A percentile compares a stretch with the other conserved stretches of the same genome.
Conservation (phyloP, 2,329 filamentous ascomycete species). For the Paecilomyces fulvus region DNA sequence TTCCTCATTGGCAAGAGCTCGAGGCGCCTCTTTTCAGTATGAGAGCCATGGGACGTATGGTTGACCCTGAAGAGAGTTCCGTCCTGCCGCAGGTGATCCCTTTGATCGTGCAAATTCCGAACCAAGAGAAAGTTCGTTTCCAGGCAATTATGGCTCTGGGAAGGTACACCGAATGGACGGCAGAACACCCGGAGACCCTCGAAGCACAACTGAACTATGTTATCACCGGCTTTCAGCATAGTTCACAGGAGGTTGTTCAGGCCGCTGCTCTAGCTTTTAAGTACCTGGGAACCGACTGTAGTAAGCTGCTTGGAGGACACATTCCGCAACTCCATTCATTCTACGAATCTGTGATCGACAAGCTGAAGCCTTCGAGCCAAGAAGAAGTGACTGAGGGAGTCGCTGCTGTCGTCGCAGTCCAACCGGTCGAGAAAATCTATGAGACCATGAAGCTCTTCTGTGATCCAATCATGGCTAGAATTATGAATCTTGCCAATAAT, state of each 20-base stretch:
- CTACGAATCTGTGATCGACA: constrained; percentile 82
- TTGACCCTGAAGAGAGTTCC: constrained; percentile 75
- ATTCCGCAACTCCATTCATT: constrained; percentile 83
- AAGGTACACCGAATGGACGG: constrained; percentile 96
- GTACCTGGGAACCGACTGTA: constrained; percentile 95
- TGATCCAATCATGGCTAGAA: constrained; percentile 74
- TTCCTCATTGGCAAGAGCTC: constrained; percentile 92
- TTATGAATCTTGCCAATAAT: constrained; percentile 80
- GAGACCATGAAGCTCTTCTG: constrained; percentile 84
- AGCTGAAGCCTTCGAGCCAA: constrained; percentile 75
- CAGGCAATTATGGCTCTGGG: constrained; percentile 97
- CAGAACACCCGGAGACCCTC: constrained; percentile 83
- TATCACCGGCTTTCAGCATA: constrained; percentile 80
- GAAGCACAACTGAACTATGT: constrained; percentile 94
- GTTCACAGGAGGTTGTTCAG: constrained; percentile 81
- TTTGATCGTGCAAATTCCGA: constrained; percentile 84
- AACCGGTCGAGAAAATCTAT: constrained; percentile 72
- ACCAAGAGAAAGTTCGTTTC: constrained; percentile 96
- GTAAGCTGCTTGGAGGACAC: constrained; percentile 72
- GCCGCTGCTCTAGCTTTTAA: constrained; percentile 91
- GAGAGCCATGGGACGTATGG: constrained; percentile 94
- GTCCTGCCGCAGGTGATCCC: constrained; percentile 90
- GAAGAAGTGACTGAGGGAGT: constrained; percentile 96
- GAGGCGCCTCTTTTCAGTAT: constrained; percentile 93
- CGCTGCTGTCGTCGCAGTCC: constrained; percentile 79